Percentiles rank a stretch among this genome's conserved stretches.
Evolutionary conservation across 1,139 yeast species (phyloP).

Genomic region (Scheffersomyces titani): DNA sequence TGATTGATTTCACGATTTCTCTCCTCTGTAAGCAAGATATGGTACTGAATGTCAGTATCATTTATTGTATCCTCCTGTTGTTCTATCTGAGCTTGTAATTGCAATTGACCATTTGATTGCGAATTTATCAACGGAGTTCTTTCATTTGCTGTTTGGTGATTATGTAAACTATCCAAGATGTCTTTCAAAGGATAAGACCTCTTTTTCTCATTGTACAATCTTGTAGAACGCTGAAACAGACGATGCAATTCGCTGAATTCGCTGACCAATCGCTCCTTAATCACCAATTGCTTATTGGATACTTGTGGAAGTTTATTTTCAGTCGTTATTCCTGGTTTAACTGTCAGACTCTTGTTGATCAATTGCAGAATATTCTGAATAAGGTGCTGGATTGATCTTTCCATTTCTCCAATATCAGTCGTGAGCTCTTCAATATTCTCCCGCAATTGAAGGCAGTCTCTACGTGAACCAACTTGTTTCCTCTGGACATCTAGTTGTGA

Average conservation of each 20-base stretch:
- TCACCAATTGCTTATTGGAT: constrained; percentile 39
- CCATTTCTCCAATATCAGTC: constrained; percentile 27
- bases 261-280: constrained; percentile 39
- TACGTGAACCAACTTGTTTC: constrained; percentile 53
- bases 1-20: constrained; percentile 71
- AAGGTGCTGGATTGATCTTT: constrained; percentile 34
- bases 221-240: constrained; percentile 31
- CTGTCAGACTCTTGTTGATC: constrained; percentile 32
- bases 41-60: constrained; percentile 74
- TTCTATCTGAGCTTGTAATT: constrained; percentile 29
- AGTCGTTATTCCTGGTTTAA: constrained; percentile 9
- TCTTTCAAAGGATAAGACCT: constrained; percentile 23
- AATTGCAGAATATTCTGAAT: constrained; percentile 32
- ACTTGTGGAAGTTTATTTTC: constrained; percentile 12
- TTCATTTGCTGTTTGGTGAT: constrained; percentile 14
- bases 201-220: constrained; percentile 35
- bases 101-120: constrained; percentile 12
- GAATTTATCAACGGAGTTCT: constrained; percentile 26
- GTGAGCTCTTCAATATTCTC: constrained; percentile 35
- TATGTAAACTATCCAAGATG: constrained; percentile 4
- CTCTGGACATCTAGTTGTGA: constrained; percentile 51
- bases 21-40: constrained; percentile 66
- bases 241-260: constrained; percentile 41
- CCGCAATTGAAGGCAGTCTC: constrained; percentile 51
- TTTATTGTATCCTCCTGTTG: constrained; percentile 41